Conservation (phyloP, 495 filamentous ascomycete genomes). For the Chaetomium fimeti region DNA sequence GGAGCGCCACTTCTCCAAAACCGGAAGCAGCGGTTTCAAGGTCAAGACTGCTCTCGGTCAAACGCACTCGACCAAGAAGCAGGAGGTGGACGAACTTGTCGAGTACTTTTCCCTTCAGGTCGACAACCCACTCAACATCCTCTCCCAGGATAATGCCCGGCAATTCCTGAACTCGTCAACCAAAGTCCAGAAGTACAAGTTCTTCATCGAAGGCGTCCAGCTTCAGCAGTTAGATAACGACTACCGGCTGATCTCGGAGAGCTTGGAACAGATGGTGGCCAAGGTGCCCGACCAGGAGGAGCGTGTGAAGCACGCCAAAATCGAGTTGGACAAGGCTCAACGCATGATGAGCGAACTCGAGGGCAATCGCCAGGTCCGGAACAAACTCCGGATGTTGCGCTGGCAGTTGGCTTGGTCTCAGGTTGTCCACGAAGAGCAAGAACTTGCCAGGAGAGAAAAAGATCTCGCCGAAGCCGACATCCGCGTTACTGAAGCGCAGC, state of each 20-base stretch:
- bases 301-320: constrained; percentile 56
- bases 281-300: constrained; percentile 56
- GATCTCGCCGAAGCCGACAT: constrained; percentile 37
- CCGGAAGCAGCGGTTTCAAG: constrained; percentile 80
- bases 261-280: constrained; percentile 47
- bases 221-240: constrained; percentile 89
- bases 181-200: constrained; percentile 85
- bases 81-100: constrained; percentile 87
- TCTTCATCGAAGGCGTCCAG: constrained; percentile 94
- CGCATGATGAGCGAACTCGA: constrained; percentile 55
- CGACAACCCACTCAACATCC: constrained; percentile 96
- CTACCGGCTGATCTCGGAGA: constrained; percentile 69
- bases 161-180: constrained; percentile 87
- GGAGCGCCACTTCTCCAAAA: constrained; percentile 80
- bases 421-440: constrained; percentile 50
- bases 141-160: constrained; percentile 92
- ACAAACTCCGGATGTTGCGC: constrained; percentile 50
- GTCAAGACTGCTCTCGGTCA: constrained; percentile 71
- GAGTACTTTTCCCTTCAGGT: constrained; percentile 93
- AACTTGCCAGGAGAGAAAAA: constrained; percentile 32
- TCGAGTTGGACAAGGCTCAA: constrained; percentile 42
- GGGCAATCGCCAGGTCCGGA: constrained; percentile 56
- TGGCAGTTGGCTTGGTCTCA: constrained; percentile 71
- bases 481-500: constrained; percentile 31
- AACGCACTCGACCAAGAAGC: constrained; percentile 76